Percentiles rank a stretch among this genome's conserved stretches.
Conservation (phyloP, 2,329 filamentous ascomycete species). For the Verticillium nubilum region DNA sequence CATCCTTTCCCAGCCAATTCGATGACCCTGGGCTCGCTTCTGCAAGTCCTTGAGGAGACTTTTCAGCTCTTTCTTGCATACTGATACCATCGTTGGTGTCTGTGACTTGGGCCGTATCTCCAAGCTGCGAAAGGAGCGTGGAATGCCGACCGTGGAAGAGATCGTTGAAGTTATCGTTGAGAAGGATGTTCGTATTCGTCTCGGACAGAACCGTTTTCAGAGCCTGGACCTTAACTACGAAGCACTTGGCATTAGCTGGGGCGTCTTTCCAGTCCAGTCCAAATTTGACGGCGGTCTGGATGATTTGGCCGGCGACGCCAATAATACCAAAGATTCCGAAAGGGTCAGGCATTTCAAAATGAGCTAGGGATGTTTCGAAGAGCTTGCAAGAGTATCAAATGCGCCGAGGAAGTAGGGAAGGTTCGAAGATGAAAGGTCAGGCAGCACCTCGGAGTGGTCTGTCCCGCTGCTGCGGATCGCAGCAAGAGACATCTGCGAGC, state of each 20-base stretch:
- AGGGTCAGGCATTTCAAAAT: slow-evolving; percentile 2
- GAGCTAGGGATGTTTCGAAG: too few species aligned
- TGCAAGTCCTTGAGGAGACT: background rate
- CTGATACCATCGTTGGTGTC: background rate
- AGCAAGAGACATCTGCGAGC: too few species aligned
- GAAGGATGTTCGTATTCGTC: slow-evolving; percentile 6
- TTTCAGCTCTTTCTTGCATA: background rate
- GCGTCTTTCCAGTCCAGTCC: slow-evolving; percentile 11
- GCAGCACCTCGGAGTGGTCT: too few species aligned
- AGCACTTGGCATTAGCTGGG: slow-evolving; percentile 3
- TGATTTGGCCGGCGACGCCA: slow-evolving; percentile 7
- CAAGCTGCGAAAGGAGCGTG: slow-evolving; percentile 8
- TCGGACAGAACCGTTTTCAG: slow-evolving; percentile 9
- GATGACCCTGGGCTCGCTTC: slow-evolving; percentile 4
- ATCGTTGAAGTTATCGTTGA: slow-evolving; percentile 13
- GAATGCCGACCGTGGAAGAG: slow-evolving; percentile 15
- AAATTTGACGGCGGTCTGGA: background rate
- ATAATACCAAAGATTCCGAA: slow-evolving; percentile 8
- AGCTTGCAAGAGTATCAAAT: too few species aligned
- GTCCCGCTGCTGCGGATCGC: too few species aligned
- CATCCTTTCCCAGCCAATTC: slow-evolving; percentile 11
- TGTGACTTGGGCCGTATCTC: background rate
- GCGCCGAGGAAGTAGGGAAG: too few species aligned
- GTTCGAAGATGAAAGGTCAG: too few species aligned
- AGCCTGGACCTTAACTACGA: slow-evolving; percentile 4